Percentiles rank a stretch among this genome's conserved stretches.
Conservation (phyloP, 768 basidiomycete genomes). For the Lactarius tabidus region DNA sequence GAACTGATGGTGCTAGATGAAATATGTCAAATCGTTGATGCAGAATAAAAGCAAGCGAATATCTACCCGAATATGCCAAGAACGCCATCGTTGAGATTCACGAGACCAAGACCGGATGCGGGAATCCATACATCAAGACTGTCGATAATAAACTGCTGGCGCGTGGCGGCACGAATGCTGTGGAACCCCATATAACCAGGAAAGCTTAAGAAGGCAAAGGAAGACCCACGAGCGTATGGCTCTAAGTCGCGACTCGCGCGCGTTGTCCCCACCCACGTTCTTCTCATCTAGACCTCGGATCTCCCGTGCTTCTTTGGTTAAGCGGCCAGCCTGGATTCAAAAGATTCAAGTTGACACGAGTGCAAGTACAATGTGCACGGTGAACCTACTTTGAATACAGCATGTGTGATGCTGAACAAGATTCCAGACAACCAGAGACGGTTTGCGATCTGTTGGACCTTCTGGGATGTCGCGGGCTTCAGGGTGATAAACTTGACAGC, state of each 20-base stretch:
- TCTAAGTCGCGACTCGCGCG: constrained; percentile 60
- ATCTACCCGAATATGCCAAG: constrained; percentile 82
- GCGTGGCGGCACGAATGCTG: constrained; percentile 61
- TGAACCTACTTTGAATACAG: constrained; percentile 55
- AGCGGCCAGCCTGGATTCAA: constrained; percentile 47
- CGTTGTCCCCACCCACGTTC: constrained; percentile 59
- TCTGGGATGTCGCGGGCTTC: constrained; percentile 55
- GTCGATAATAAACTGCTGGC: constrained; percentile 82
- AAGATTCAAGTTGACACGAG: neutral
- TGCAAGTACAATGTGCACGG: neutral
- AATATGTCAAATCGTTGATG: constrained; percentile 6
- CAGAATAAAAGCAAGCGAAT: constrained; percentile 24
- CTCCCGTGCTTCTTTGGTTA: constrained; percentile 56
- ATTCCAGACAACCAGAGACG: constrained; percentile 90
- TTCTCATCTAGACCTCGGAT: constrained; percentile 59
- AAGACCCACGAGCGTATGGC: constrained; percentile 50
- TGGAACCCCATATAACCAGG: constrained; percentile 17
- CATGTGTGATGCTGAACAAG: constrained; percentile 68
- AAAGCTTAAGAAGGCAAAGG: neutral
- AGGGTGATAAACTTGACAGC: constrained; percentile 60
- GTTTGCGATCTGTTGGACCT: constrained; percentile 62
- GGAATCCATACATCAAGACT: constrained; percentile 87
- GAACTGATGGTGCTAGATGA: constrained; percentile 52
- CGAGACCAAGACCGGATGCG: constrained; percentile 71
- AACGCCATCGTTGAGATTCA: constrained; percentile 77